Percentiles rank a stretch among this genome's conserved stretches.
phyloP scores from a whole-genome alignment of 2,329 filamentous ascomycete genomes.

The Lecanosticta acicola region DNA sequence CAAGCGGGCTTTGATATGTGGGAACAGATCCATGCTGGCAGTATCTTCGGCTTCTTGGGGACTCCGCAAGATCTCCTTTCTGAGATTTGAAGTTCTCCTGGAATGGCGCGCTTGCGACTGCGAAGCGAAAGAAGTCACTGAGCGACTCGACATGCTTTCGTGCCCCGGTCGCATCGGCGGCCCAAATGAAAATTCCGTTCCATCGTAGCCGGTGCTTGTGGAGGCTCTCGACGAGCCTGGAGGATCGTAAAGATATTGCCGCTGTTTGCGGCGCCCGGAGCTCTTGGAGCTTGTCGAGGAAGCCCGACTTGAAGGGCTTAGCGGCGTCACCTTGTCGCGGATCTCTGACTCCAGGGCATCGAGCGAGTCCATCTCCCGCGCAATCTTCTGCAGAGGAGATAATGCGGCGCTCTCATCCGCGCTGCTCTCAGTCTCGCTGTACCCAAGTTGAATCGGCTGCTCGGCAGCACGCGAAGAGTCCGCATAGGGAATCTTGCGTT shows the following conservation, averaged over 20 bases:
- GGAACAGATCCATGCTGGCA: slow-evolving; percentile 70
- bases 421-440: slow-evolving; percentile 61
- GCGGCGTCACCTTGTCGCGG: slow-evolving; percentile 57
- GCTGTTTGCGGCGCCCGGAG: slow-evolving; percentile 40
- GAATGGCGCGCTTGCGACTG: slow-evolving; percentile 24
- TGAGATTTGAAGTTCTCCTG: slow-evolving; percentile 60
- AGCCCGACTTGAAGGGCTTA: slow-evolving; percentile 64
- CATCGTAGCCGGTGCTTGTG: slow-evolving; percentile 28
- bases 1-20: slow-evolving; percentile 72
- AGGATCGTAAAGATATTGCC: slow-evolving; percentile 43
- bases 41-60: slow-evolving; percentile 60
- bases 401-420: slow-evolving; percentile 57
- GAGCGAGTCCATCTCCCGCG: slow-evolving; percentile 61
- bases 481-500: slow-evolving; percentile 49
- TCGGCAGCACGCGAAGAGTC: slow-evolving; percentile 26
- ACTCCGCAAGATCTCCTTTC: slow-evolving; percentile 73
- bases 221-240: slow-evolving; percentile 36
- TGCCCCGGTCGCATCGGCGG: slow-evolving; percentile 26
- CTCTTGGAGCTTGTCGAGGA: slow-evolving; percentile 57
- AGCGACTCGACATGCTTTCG: slow-evolving; percentile 41
- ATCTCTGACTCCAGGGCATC: slow-evolving; percentile 50
- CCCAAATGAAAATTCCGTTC: slow-evolving; percentile 37
- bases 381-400: slow-evolving; percentile 69
- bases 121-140: slow-evolving; percentile 47
- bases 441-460: slow-evolving; percentile 30